Evolutionary conservation across 75 land plant genomes (phyloP), one percentile per base, ranked within the genome.

Genomic region (Cryptomeria japonica): DNA sequence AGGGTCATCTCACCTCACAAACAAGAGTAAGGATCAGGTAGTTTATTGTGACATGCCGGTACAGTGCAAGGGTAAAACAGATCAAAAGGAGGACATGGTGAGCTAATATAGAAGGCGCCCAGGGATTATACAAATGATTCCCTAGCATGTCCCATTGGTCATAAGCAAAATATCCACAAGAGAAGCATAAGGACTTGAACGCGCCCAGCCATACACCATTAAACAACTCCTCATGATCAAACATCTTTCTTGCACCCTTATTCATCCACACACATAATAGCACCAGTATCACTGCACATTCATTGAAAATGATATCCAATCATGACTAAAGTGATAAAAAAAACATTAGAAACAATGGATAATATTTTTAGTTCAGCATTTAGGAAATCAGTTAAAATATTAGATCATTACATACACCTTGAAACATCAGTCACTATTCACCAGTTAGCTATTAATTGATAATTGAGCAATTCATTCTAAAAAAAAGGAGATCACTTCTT

Each of bases 81-180:
- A 95, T 85, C 12, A 97, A 94, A 5, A 97, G 98, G 25, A 97
- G 87, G 15, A 93, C 84, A 91, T 97, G 99, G 85, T 97, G 99
- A n/a, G 91, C 88, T 32, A 97, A 93, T 47, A 97, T 91, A 19
- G 90, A 84, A 86, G 99, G 97, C 38, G 94, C 89, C 92, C 90
- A 90, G 61, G 96, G 93, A 80, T 90, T 94, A 86, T 97, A 97
- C 16, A 97, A 87, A 64, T 90, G 93, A 75, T 93, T 93, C 15
- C 87, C 92, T 49, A 97, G 87, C 99, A 97, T 96, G 90, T 97
- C 97, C 94, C 90, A 90, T 86, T 97, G 99, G 86, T 97, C 99
- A 92, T 97, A 97, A 36, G 97, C 99, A 90, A 97, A 97, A 92
- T 97, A 96, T 76, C 98, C 99, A 91, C 97, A 97, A 38, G 99